phyloP scores from a whole-genome alignment of 108 stramenopile species.

The Craspedostauros australis region DNA sequence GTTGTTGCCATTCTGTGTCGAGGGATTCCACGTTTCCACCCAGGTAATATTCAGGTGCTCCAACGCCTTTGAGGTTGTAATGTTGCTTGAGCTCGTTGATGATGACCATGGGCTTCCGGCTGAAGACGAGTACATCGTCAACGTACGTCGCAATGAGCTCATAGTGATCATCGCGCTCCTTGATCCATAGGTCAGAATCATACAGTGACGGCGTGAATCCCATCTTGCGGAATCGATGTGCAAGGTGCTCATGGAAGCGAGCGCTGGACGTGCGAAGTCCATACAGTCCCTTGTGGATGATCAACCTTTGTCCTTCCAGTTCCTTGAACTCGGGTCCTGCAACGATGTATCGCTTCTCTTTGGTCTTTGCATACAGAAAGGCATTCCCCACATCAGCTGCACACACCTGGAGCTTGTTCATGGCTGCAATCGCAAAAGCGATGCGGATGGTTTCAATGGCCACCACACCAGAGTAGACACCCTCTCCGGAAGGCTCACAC shows the following conservation, averaged over 20 bases:
- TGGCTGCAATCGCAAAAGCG: slow-evolving; percentile 25
- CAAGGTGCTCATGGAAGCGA: slow-evolving; percentile 1
- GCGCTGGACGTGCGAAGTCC: slow-evolving; percentile 11
- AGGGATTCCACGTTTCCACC: neutral
- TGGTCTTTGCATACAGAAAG: slow-evolving; percentile 11
- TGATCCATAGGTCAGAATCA: slow-evolving; percentile 16
- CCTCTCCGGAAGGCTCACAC: slow-evolving; percentile 7
- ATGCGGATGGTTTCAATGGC: slow-evolving; percentile 22
- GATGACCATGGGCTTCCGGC: neutral
- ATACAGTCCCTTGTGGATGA: slow-evolving; percentile 12
- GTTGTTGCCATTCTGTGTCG: neutral
- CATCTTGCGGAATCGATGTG: neutral
- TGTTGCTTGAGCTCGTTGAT: neutral
- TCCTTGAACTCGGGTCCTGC: slow-evolving; percentile 13
- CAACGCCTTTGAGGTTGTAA: slow-evolving; percentile 4
- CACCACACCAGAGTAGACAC: slow-evolving; percentile 18
- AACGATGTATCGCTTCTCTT: slow-evolving; percentile 23
- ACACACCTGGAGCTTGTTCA: slow-evolving; percentile 23
- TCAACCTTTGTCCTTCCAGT: neutral
- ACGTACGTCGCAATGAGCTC: neutral
- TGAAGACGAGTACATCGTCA: neutral
- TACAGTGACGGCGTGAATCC: slow-evolving; percentile 6
- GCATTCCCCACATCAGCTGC: slow-evolving; percentile 20
- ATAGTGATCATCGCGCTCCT: neutral
- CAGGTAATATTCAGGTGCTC: slow-evolving; percentile 2